Percentiles rank a stretch among this genome's conserved stretches.
Evolutionary conservation across 2,329 filamentous ascomycete genomes (phyloP).

Genomic region (Tolypocladium capitatum): DNA sequence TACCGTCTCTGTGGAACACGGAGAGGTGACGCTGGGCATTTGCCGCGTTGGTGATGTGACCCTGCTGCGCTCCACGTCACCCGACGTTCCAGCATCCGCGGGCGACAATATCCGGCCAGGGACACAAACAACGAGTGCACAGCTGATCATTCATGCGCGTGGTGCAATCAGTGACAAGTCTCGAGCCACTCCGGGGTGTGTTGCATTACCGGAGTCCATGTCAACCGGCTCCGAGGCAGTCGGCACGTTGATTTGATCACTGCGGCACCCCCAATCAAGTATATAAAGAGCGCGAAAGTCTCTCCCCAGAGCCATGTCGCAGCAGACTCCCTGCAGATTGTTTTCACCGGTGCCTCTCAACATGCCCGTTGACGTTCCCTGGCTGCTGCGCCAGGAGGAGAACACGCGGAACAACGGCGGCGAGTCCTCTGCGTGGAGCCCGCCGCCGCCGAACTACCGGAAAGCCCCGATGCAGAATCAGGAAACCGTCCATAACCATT

Average conservation of each 20-base stretch:
- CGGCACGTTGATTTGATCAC: not conserved
- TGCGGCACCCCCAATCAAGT: not conserved
- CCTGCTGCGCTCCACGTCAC: not conserved
- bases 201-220: not conserved
- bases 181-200: not conserved
- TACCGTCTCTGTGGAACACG: not conserved
- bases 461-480: not conserved
- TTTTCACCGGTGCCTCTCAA: not conserved
- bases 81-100: not conserved
- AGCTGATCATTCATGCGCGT: not conserved
- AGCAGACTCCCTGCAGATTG: not conserved
- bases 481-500: slow-evolving; percentile 8
- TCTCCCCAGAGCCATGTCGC: too few species aligned
- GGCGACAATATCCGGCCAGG: not conserved
- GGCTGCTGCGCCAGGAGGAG: not conserved
- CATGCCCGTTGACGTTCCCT: not conserved
- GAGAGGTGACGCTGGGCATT: not conserved
- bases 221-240: not conserved
- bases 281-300: not conserved
- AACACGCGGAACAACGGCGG: not conserved
- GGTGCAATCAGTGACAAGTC: not conserved
- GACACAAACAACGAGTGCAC: not conserved
- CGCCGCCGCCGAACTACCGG: not conserved
- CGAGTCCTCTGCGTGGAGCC: not conserved
- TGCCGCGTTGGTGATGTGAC: not conserved